These are phyloP conservation scores for Aaosphaeria arxii DNA, from an alignment of 2,329 filamentous ascomycete species.

Conservation along the genomic window DNA sequence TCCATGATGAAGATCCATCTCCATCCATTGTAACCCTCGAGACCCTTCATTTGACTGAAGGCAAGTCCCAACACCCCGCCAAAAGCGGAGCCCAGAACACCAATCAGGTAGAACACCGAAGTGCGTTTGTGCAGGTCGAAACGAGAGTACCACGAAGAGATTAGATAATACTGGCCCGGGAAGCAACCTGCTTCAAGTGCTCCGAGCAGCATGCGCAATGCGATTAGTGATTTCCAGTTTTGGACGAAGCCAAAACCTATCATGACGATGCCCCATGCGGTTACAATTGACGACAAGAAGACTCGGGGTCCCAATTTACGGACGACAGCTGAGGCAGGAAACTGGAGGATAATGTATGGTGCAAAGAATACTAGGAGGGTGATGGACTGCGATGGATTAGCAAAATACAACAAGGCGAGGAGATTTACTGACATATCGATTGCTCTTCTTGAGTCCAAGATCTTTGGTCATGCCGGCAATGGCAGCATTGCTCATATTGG, in stretches of 20 bases:
- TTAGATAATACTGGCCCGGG: constrained; percentile 33
- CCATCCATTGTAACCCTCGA: constrained; percentile 24
- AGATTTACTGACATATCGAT: constrained; percentile 35
- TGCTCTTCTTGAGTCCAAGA: constrained; percentile 39
- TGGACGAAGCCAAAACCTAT: constrained; percentile 29
- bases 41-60: constrained; percentile 20
- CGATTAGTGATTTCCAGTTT: constrained; percentile 27
- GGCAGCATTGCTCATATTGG: constrained; percentile 37
- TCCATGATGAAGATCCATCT: constrained; percentile 8
- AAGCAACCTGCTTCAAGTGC: constrained; percentile 27
- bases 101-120: constrained; percentile 42
- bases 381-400: constrained; percentile 39
- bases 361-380: constrained; percentile 53
- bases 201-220: constrained; percentile 26
- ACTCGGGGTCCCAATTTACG: constrained; percentile 24
- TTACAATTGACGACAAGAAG: constrained; percentile 12
- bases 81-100: constrained; percentile 21
- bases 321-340: constrained; percentile 50
- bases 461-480: constrained; percentile 50
- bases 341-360: constrained; percentile 51
- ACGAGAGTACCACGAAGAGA: constrained; percentile 36
- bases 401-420: constrained; percentile 31
- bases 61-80: constrained; percentile 36
- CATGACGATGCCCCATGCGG: constrained; percentile 18
- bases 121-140: constrained; percentile 28